Base-by-base conservation (phyloP, 345 rosid genomes). In the Brassica juncea region DNA sequence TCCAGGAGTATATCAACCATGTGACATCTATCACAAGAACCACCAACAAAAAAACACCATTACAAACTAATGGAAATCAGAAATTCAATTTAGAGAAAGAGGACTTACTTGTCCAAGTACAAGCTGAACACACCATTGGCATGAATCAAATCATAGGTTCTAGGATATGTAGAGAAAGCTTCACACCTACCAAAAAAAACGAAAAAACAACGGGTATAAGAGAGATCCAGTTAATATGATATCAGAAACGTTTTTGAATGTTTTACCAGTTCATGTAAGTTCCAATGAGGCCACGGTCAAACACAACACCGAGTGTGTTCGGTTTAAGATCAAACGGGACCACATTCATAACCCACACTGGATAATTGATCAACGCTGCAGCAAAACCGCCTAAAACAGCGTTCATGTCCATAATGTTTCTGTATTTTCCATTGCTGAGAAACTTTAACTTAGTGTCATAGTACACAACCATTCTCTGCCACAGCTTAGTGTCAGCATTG, bases 301-400 rank as follows among this genome's bases (percentile, higher is more conserved):
- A 88, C 23, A 91, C 79, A 30, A 88, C 59, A 37, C 91, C 86
- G 28, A 91, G 92, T 0, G 87, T 92, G 28, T 85, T 54, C 8
- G 66, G 82, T 75, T 85, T 71, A 14, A 81, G 87, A 82, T 84
- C 84, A 60, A 61, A 80, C 0, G 89, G 89, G 32, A 92, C 81
- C 30, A 66, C 91, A 86, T 90, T 92, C 92, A 92, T 90, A 2
- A 90, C 93, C 97, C 91, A 92, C 77, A 89, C 77, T 15, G 88
- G 86, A 81, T 80, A 74, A 21, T 82, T 85, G 6, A 8, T 59
- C 76, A 90, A 80, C 6, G 92, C 90, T 60, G 97, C 85, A 21
- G 94, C 91, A 31, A 92, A 92, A 59, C 93, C 85, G 2, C 97
- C 94, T 4, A 87, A 69, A 23, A 86, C 88, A 62, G 97, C 90